Evolutionary conservation across 2,329 filamentous ascomycete genomes (phyloP).

Genomic region (Hawksworthiomyces lignivorus): DNA sequence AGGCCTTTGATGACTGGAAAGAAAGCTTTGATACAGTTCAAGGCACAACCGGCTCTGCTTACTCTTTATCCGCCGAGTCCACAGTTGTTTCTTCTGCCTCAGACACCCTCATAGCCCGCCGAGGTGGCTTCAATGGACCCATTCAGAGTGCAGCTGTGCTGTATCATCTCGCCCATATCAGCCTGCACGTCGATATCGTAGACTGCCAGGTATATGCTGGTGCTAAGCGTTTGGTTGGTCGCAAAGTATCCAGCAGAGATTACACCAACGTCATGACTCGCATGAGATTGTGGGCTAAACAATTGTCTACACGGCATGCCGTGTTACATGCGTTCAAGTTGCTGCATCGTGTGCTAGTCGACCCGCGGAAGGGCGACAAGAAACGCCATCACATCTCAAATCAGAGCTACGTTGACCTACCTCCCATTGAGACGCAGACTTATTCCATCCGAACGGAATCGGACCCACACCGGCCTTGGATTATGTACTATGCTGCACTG

Average conservation of each 20-base stretch:
- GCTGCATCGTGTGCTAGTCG: slow-evolving; percentile 64
- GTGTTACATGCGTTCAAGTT: slow-evolving; percentile 80
- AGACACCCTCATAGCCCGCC: slow-evolving; percentile 33
- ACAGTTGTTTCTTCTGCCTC: slow-evolving; percentile 13
- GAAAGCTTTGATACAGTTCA: slow-evolving; percentile 70
- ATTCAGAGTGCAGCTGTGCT: slow-evolving; percentile 75
- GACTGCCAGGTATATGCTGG: slow-evolving; percentile 87
- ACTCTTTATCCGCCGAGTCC: neutral
- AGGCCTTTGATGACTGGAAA: slow-evolving; percentile 83
- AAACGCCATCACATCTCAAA: slow-evolving; percentile 13
- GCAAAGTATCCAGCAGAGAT: slow-evolving; percentile 66
- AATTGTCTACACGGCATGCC: slow-evolving; percentile 68
- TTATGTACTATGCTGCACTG: slow-evolving; percentile 78
- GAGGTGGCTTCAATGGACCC: slow-evolving; percentile 47
- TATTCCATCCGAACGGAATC: slow-evolving; percentile 74
- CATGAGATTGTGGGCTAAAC: slow-evolving; percentile 74
- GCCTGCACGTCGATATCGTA: slow-evolving; percentile 78
- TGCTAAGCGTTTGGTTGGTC: slow-evolving; percentile 64
- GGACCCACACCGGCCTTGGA: slow-evolving; percentile 81
- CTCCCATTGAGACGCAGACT: slow-evolving; percentile 30
- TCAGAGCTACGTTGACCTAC: slow-evolving; percentile 16
- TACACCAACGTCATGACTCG: slow-evolving; percentile 63
- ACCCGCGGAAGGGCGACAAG: slow-evolving; percentile 28
- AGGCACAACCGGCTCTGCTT: slow-evolving; percentile 26
- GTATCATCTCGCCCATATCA: slow-evolving; percentile 83